phyloP scores from a whole-genome alignment of 1,284 basidiomycete genomes.

The Cryptococcus sp. region DNA sequence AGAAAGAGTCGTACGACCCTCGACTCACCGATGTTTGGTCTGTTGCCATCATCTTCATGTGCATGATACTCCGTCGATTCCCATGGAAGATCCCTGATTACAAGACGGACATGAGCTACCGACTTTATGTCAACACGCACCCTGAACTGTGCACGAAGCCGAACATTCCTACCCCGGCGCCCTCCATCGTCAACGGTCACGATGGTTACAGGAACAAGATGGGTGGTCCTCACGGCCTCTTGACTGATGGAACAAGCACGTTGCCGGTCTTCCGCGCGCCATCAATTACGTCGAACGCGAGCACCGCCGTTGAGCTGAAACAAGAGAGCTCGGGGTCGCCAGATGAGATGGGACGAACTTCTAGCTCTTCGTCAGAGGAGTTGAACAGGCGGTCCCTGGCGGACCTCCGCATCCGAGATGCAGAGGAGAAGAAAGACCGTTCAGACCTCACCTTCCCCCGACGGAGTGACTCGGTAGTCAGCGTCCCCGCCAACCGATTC shows the following conservation, averaged over 20 bases:
- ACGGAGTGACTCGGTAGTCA: conserved; percentile 69
- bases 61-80: conserved; percentile 98
- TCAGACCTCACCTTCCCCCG: conserved; percentile 70
- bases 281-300: conserved; percentile 29
- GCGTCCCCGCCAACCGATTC: conserved; percentile 50
- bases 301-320: conserved; percentile 31
- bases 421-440: conserved; percentile 54
- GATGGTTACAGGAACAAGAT: conserved; percentile 24
- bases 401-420: conserved; percentile 32
- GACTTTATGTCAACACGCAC: conserved; percentile 87
- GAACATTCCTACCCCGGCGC: conserved; percentile 45
- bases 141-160: conserved; percentile 71
- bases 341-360: conserved; percentile 1
- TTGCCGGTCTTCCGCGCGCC: conserved; percentile 41
- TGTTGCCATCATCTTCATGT: conserved; percentile 97
- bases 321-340: conserved; percentile 15
- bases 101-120: conserved; percentile 89
- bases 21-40: conserved; percentile 98
- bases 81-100: conserved; percentile 98
- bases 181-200: conserved; percentile 38
- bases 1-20: conserved; percentile 81
- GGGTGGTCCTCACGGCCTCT: conserved; percentile 35
- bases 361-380: conserved; percentile 27
- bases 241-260: conserved; percentile 43
- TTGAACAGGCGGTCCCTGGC: conserved; percentile 20